Evolutionary conservation across 2,329 filamentous ascomycete genomes (phyloP).

Genomic region (Lecanicillium sp.): DNA sequence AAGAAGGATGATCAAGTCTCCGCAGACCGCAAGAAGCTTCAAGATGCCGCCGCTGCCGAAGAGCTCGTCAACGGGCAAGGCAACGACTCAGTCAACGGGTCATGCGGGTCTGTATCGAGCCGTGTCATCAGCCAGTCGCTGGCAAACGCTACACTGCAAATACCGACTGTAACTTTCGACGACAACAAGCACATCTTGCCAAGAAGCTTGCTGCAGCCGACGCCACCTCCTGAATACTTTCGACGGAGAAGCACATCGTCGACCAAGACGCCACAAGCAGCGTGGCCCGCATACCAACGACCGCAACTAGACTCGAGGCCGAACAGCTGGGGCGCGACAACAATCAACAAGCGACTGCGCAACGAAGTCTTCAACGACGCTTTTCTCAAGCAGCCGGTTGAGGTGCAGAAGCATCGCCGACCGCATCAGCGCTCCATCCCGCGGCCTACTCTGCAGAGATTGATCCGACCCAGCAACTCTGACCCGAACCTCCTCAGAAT

Average conservation of each 20-base stretch:
- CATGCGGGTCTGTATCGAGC: conserved; percentile 18
- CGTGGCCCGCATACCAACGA: conserved; percentile 18
- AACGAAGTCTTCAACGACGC: conserved; percentile 92
- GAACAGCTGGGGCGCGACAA: conserved; percentile 82
- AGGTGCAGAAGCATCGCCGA: conserved; percentile 69
- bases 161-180: conserved; percentile 88
- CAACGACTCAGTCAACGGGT: background rate
- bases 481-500: conserved; percentile 33
- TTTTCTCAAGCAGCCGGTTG: conserved; percentile 77
- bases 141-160: conserved; percentile 54
- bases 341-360: conserved; percentile 78
- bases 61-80: conserved; percentile 9
- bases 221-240: conserved; percentile 31
- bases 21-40: conserved; percentile 31
- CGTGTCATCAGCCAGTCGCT: conserved; percentile 69
- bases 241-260: conserved; percentile 29
- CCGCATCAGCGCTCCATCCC: conserved; percentile 63
- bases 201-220: conserved; percentile 67
- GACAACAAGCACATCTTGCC: conserved; percentile 94
- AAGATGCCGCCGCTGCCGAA: conserved; percentile 23
- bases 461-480: conserved; percentile 40
- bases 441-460: conserved; percentile 40
- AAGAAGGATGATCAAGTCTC: conserved; percentile 42
- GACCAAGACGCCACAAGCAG: conserved; percentile 9
- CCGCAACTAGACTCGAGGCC: conserved; percentile 49